These are phyloP conservation scores for Cyclostephanos invisitatus DNA, from an alignment of 108 stramenopile genomes.

Conservation along the genomic window DNA sequence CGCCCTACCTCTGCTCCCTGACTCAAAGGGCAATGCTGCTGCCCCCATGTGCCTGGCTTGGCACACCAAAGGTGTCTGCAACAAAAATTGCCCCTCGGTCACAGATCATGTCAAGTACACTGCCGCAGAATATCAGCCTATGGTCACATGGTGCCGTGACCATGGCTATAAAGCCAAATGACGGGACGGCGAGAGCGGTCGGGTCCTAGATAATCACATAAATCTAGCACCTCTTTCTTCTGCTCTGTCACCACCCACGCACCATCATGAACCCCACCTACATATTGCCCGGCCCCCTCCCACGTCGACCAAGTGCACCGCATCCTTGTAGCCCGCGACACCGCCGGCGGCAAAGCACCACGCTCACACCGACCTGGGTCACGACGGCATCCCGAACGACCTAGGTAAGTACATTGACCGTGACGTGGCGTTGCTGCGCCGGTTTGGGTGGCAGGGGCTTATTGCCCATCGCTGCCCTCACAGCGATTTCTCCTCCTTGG, in stretches of 20 bases:
- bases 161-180: not conserved
- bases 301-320: too few species aligned
- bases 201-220: not conserved
- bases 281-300: not conserved
- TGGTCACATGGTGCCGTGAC: slow-evolving; percentile 6
- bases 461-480: not conserved
- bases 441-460: slow-evolving; percentile 5
- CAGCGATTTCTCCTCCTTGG: slow-evolving; percentile 7
- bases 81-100: not conserved
- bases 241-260: slow-evolving; percentile 2
- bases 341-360: too few species aligned
- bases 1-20: not conserved
- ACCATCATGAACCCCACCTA: not conserved
- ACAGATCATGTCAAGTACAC: slow-evolving; percentile 6
- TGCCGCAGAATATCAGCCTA: not conserved
- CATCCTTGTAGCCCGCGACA: too few species aligned
- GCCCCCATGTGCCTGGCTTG: slow-evolving; percentile 14
- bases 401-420: slow-evolving; percentile 4
- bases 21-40: not conserved
- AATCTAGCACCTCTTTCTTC: not conserved
- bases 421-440: not conserved
- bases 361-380: too few species aligned
- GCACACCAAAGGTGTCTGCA: slow-evolving; percentile 10
- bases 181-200: not conserved
- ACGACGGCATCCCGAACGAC: not conserved